Evolutionary conservation across 75 land plant genomes (phyloP).

Genomic region (Pinus taeda): DNA sequence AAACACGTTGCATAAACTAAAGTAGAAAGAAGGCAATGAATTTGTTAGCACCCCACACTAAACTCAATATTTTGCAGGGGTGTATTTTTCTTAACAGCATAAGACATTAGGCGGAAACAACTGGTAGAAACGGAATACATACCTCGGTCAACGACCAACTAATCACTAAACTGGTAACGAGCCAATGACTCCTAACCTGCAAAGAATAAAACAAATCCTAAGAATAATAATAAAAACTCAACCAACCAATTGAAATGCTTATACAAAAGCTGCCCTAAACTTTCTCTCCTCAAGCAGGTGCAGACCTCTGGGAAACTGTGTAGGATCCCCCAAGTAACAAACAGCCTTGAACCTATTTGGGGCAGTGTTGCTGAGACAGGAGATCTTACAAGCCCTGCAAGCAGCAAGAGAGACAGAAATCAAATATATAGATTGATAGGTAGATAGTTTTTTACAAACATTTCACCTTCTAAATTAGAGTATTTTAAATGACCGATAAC

Average conservation of each 20-base stretch:
- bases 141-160: slow-evolving; percentile 97
- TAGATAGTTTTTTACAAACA: not conserved
- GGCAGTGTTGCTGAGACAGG: slow-evolving; percentile 81
- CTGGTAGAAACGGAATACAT: too few species aligned
- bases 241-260: not conserved
- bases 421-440: not conserved
- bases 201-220: not conserved
- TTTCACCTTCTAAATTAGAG: not conserved
- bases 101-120: too few species aligned
- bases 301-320: slow-evolving; percentile 81
- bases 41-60: too few species aligned
- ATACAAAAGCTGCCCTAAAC: not conserved
- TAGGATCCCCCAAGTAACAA: slow-evolving; percentile 79
- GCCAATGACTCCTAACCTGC: slow-evolving; percentile 55
- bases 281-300: not conserved
- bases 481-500: slow-evolving; percentile 3
- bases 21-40: too few species aligned
- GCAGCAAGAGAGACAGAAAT: not conserved
- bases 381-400: slow-evolving; percentile 75
- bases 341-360: slow-evolving; percentile 80
- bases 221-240: not conserved
- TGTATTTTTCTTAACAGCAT: too few species aligned
- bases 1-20: too few species aligned
- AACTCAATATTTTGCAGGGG: too few species aligned
- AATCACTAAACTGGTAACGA: slow-evolving; percentile 72